Conservation (phyloP, 1,139 yeast genomes). For the Suhomyces terraborum region DNA sequence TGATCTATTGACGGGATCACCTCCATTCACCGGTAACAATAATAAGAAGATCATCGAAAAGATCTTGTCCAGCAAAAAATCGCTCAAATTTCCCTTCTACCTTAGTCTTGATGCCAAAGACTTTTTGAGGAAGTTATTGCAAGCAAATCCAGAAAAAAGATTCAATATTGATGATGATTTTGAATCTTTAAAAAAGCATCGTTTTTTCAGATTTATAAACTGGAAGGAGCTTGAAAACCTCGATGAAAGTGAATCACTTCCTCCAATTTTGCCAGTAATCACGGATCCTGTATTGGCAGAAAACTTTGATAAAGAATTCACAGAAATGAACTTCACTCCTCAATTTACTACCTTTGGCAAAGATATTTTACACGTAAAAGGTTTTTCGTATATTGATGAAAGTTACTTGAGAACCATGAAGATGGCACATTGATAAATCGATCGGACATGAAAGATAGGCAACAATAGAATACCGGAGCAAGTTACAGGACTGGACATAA, state of each 20-base stretch:
- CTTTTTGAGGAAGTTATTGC: slow-evolving; percentile 67
- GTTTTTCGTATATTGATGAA: slow-evolving; percentile 48
- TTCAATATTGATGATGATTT: slow-evolving; percentile 65
- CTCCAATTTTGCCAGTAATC: slow-evolving; percentile 85
- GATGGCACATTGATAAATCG: background rate
- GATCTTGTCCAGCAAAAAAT: slow-evolving; percentile 63
- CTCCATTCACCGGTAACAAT: slow-evolving; percentile 92
- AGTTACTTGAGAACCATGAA: slow-evolving; percentile 27
- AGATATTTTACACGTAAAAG: slow-evolving; percentile 45
- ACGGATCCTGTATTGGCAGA: slow-evolving; percentile 89
- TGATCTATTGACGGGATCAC: slow-evolving; percentile 87
- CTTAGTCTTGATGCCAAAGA: slow-evolving; percentile 85
- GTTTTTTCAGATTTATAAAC: slow-evolving; percentile 76
- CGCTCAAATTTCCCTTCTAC: slow-evolving; percentile 78
- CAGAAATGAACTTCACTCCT: slow-evolving; percentile 64
- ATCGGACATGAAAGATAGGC: background rate
- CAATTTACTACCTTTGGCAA: slow-evolving; percentile 23
- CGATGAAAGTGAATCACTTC: slow-evolving; percentile 37
- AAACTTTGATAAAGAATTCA: slow-evolving; percentile 86
- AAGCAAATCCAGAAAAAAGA: slow-evolving; percentile 74
- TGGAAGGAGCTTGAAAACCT: slow-evolving; percentile 66
- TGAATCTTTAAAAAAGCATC: slow-evolving; percentile 60
- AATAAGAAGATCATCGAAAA: slow-evolving; percentile 81
- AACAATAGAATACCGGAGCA: too few relatives aligned
- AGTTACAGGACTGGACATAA: background rate